Percentiles rank a stretch among this genome's conserved stretches.
phyloP scores from a whole-genome alignment of 768 basidiomycete genomes.

The Arthromyces matolae region DNA sequence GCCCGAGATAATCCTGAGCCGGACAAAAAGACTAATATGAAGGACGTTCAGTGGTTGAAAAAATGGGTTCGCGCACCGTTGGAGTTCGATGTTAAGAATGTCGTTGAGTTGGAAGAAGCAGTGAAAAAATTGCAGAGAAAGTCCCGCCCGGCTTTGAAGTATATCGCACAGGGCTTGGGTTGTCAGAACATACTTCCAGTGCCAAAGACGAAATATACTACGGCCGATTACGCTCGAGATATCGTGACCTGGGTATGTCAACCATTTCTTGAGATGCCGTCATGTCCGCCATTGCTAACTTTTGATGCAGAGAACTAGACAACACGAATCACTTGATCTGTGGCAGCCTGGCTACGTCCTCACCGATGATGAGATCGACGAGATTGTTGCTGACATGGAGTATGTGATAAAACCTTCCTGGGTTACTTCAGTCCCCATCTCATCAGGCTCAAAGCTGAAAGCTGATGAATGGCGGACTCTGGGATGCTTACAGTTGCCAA shows the following conservation, averaged over 20 bases:
- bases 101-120: not conserved
- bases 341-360: not conserved
- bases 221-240: not conserved
- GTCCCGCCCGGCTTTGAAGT: not conserved
- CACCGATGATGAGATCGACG: conserved; percentile 6
- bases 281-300: not conserved
- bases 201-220: not conserved
- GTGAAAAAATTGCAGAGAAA: not conserved
- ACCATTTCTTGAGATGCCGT: too few species aligned
- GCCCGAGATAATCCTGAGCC: not conserved
- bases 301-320: not conserved
- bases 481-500: conserved; percentile 29
- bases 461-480: conserved; percentile 35
- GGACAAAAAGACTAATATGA: not conserved
- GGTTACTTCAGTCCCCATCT: conserved; percentile 21
- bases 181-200: too few species aligned
- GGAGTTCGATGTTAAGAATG: not conserved
- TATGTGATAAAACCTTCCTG: conserved; percentile 23
- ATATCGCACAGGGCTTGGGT: not conserved
- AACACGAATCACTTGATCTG: not conserved
- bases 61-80: too few species aligned
- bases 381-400: conserved; percentile 1
- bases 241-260: not conserved
- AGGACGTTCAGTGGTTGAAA: not conserved
- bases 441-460: conserved; percentile 26